Conservation (phyloP, 2,329 filamentous ascomycete species). For the Calonectria henricotiae region DNA sequence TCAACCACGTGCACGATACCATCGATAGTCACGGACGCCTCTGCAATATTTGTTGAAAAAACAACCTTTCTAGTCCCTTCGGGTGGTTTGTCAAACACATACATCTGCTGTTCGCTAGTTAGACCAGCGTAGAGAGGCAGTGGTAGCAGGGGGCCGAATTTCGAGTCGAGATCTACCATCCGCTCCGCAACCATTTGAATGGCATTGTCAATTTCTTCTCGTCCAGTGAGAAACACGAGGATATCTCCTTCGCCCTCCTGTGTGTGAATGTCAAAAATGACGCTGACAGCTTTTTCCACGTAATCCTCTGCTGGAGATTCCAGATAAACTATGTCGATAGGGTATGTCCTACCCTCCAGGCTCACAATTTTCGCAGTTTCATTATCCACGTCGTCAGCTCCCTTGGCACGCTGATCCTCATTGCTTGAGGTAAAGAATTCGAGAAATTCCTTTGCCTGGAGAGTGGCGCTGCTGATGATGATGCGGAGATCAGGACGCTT, state of each 20-base stretch:
- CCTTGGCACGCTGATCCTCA: constrained; percentile 56
- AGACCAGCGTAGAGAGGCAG: constrained; percentile 92
- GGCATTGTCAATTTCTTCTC: constrained; percentile 90
- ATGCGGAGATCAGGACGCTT: constrained; percentile 87
- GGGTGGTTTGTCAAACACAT: constrained; percentile 89
- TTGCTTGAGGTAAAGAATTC: constrained; percentile 77
- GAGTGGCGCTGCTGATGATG: constrained; percentile 92
- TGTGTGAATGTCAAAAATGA: constrained; percentile 89
- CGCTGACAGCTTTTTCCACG: constrained; percentile 85
- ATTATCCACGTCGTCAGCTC: constrained; percentile 53
- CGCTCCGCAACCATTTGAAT: constrained; percentile 86
- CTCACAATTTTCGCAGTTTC: constrained; percentile 76
- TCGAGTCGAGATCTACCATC: constrained; percentile 70
- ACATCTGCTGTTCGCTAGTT: constrained; percentile 93
- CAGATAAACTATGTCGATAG: constrained; percentile 89
- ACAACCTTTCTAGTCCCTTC: constrained; percentile 92
- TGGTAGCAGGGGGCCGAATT: constrained; percentile 53
- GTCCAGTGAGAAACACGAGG: constrained; percentile 90
- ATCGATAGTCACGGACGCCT: constrained; percentile 95
- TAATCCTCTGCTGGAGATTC: constrained; percentile 88
- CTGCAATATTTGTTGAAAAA: constrained; percentile 95
- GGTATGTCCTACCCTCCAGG: constrained; percentile 89
- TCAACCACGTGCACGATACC: constrained; percentile 94
- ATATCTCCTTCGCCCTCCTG: constrained; percentile 89
- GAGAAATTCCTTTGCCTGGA: constrained; percentile 90